phyloP scores from a whole-genome alignment of 2,329 filamentous ascomycete species.

The Exophiala dermatitidis region DNA sequence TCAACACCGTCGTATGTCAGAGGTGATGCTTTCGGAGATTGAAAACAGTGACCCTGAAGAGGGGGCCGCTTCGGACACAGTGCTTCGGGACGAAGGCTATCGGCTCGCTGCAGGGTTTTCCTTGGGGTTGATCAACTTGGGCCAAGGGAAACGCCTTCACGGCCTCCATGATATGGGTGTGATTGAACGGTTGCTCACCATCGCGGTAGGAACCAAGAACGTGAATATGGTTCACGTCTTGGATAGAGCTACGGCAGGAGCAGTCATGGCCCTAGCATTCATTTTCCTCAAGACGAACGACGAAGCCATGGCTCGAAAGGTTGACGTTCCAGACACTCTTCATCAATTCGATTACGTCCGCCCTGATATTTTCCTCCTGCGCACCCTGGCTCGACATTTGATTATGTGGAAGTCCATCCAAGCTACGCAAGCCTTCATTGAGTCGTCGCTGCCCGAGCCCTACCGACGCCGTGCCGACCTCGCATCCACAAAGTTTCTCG shows the following conservation, averaged over 20 bases:
- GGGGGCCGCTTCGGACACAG: conserved; percentile 58
- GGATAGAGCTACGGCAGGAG: conserved; percentile 87
- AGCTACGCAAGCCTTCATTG: conserved; percentile 67
- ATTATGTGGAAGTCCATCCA: conserved; percentile 87
- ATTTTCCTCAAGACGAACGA: conserved; percentile 98
- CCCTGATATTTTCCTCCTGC: conserved; percentile 82
- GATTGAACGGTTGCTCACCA: conserved; percentile 74
- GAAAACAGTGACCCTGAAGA: conserved; percentile 81
- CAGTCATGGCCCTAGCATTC: conserved; percentile 78
- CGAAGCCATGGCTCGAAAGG: conserved; percentile 74
- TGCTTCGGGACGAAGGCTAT: conserved; percentile 89
- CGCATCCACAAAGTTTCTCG: conserved; percentile 53
- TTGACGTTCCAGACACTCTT: conserved; percentile 83
- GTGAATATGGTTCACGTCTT: conserved; percentile 88
- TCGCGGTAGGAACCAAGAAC: conserved; percentile 83
- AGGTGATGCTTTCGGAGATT: conserved; percentile 97
- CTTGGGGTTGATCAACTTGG: conserved; percentile 88
- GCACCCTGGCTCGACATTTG: conserved; percentile 80
- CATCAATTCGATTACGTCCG: conserved; percentile 93
- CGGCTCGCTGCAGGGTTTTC: conserved; percentile 89
- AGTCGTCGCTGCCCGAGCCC: conserved; percentile 60
- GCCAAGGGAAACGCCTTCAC: conserved; percentile 77
- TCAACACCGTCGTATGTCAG: conserved; percentile 95
- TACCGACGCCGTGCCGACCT: conserved; percentile 61
- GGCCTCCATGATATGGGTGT: conserved; percentile 91